phyloP scores from a whole-genome alignment of 2,329 filamentous ascomycete species.

The Cercospora sojina region DNA sequence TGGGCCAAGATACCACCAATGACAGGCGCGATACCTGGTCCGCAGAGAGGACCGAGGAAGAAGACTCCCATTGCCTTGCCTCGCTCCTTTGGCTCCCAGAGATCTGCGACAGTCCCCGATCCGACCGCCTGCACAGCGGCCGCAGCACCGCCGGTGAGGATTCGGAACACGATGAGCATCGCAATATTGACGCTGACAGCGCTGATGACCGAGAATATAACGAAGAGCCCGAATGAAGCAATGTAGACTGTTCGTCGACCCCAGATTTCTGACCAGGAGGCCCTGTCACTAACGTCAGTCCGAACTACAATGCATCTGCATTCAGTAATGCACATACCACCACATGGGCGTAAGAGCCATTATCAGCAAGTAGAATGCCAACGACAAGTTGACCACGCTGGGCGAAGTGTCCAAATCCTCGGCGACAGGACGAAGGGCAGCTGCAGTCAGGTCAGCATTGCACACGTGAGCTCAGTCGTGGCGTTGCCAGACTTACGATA shows the following conservation, averaged over 20 bases:
- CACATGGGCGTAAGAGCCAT: slow-evolving; percentile 79
- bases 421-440: slow-evolving; percentile 62
- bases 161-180: slow-evolving; percentile 75
- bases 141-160: slow-evolving; percentile 70
- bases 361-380: slow-evolving; percentile 76
- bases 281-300: background rate
- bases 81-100: slow-evolving; percentile 72
- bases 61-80: slow-evolving; percentile 80
- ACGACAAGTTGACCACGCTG: slow-evolving; percentile 69
- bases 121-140: slow-evolving; percentile 80
- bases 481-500: background rate
- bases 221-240: slow-evolving; percentile 68
- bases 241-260: slow-evolving; percentile 79
- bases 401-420: slow-evolving; percentile 60
- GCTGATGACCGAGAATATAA: slow-evolving; percentile 66
- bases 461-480: background rate
- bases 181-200: slow-evolving; percentile 67
- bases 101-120: slow-evolving; percentile 76
- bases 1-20: slow-evolving; percentile 71
- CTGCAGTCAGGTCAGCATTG: background rate
- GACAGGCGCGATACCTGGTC: slow-evolving; percentile 72
- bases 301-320: slow-evolving; percentile 47
- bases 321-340: slow-evolving; percentile 53
- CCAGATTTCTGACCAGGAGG: background rate
- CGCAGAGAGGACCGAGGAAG: slow-evolving; percentile 73